Base-by-base conservation (phyloP, 75 land plant genomes). In the Cupressus sempervirens region DNA sequence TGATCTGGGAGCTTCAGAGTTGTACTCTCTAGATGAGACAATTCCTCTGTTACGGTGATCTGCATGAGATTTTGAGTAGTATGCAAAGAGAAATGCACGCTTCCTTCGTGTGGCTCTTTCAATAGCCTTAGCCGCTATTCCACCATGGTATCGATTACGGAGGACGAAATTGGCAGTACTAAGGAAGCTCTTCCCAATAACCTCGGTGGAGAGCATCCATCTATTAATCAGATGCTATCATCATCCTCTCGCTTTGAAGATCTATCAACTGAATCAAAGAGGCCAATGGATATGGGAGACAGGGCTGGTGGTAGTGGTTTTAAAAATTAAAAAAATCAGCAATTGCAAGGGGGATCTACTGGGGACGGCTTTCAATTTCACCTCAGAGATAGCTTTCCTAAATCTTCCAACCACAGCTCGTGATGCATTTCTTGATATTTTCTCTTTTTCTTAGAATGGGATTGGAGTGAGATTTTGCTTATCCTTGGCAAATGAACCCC, bases 71-170 rank as follows among this genome's bases (percentile, higher is more conserved):
- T 75, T 80, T 94, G 83, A 85, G 45, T 16, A 77, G 88, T 1
- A 96, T 96, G 45, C 95, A 96, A 77, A 85, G 74, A 40, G 99
- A 98, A 79, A 88, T 94, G 88, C 92, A 94, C 67, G 92, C 92
- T 38, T 94, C 99, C 58, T 94, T 98, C 79, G 95, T 94, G 75
- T 96, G 99, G 99, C 91, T 98, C 36, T 98, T 98, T 88, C 94
- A 94, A 84, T 93, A 45, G 96, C 93, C 29, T 29, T 90, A 16
- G 93, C 94, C 75, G 86, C 88, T 12, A 77, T 83, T 41, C 48
- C 77, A 20, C 30, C 73, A 84, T 41, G 20, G 81, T 11, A 48
- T 88, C 83, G 38, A 75, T 46, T 50, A n/a, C 23, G 87, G 86
- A 50, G 14, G 83, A 11, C 87, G 30, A 1, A 3, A 35, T n/a